Percentiles rank a stretch among this genome's conserved stretches.
Evolutionary conservation across 169 alveolate species (phyloP).

Genomic region (Plasmodium gonderi): DNA sequence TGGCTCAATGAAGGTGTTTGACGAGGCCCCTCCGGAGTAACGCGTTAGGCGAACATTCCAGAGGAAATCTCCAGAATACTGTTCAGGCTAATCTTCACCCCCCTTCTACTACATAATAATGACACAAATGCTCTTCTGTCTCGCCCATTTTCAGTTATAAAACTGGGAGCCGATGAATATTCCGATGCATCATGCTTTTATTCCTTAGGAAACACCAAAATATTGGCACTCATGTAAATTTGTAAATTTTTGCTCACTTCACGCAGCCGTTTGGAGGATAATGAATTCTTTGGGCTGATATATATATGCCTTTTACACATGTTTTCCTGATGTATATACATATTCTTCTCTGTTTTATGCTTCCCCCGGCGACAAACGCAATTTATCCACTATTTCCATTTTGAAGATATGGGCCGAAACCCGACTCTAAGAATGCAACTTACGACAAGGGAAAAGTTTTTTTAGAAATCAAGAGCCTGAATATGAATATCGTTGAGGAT

Average conservation of each 20-base stretch:
- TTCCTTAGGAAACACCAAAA: slow-evolving; percentile 59
- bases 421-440: slow-evolving; percentile 65
- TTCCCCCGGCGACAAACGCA: too few species aligned
- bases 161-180: slow-evolving; percentile 59
- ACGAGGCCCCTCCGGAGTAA: too few species aligned
- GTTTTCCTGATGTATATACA: not conserved
- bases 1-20: too few species aligned
- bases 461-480: slow-evolving; percentile 43
- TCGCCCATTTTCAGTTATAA: slow-evolving; percentile 38
- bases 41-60: too few species aligned
- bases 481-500: slow-evolving; percentile 26
- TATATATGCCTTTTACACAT: not conserved
- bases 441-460: slow-evolving; percentile 65
- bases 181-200: slow-evolving; percentile 70
- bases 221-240: slow-evolving; percentile 30
- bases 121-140: not conserved
- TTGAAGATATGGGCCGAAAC: slow-evolving; percentile 71
- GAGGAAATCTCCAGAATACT: not conserved
- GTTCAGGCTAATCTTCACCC: not conserved
- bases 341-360: not conserved
- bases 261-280: too few species aligned
- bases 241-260: not conserved
- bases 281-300: too few species aligned
- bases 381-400: slow-evolving; percentile 9
- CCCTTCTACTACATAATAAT: not conserved